Base-by-base conservation (phyloP, 2,329 filamentous ascomycete genomes). In the Exutisphaerella laricina region DNA sequence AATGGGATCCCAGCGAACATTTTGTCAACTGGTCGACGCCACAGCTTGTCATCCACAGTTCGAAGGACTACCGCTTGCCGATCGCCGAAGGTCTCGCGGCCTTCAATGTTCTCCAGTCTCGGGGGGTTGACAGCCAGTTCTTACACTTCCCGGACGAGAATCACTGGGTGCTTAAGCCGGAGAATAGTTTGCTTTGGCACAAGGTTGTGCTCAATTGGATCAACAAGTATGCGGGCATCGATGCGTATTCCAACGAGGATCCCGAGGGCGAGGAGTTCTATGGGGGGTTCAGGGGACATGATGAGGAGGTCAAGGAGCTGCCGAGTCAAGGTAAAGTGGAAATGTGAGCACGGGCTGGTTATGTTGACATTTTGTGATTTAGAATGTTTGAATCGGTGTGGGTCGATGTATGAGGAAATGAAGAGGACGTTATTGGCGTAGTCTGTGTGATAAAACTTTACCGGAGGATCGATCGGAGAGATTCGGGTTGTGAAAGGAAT, bases 171-270 rank as follows among this genome's bases (percentile, higher is more conserved):
- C 61, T 95, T 41, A 94, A 95, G 62, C 86, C 84, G 0, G 90
- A 96, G 66, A 97, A 97, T 64, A 85, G 82, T 3, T 69, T 96
- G 13, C 75, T 94, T 14, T 97, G 92, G 92, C 88, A 97, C 59
- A 77, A 77, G 43, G 85, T 88, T 45, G 88, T 97, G 12, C 61
- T 96, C 21, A 79, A 79, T 43, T 96, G 85, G 80, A 79, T 84
- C 53, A 80, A 80, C 58, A 71, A 70, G 49, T 72, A 77, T 58
- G 72, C 71, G 2, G 78, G 76, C 1, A 55, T 80, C 43, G 65
- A 70, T 17, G 60, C 66, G n/a, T 66, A 71, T 38, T 59, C 61
- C 3, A 60, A 64, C 7, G 57, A 65, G 26, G 56, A 62, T 22
- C 54, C 53, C 18, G 53, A 58, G 5, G 50, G 54, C 29, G 50